These are phyloP conservation scores for Pisolithus orientalis DNA, from an alignment of 768 basidiomycete species.

Conservation along the genomic window DNA sequence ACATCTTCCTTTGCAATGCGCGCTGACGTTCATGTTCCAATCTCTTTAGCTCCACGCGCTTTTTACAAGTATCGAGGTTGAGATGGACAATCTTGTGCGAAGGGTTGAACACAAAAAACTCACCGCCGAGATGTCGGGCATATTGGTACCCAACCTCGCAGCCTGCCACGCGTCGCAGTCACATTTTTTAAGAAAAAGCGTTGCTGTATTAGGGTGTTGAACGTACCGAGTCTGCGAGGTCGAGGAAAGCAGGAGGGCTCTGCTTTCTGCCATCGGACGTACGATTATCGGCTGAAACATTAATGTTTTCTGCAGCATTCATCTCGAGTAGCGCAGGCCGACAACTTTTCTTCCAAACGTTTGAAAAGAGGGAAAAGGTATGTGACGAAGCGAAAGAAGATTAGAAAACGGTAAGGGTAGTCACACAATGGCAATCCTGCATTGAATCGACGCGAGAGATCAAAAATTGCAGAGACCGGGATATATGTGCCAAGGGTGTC, in stretches of 20 bases:
- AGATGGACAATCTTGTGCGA: background rate
- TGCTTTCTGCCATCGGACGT: slow-evolving; percentile 70
- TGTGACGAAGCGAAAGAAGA: slow-evolving; percentile 39
- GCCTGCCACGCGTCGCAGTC: slow-evolving; percentile 38
- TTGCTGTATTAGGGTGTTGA: background rate
- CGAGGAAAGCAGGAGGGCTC: slow-evolving; percentile 87
- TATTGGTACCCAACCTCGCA: slow-evolving; percentile 79
- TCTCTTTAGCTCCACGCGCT: slow-evolving; percentile 89
- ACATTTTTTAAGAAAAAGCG: slow-evolving; percentile 6
- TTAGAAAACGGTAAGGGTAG: slow-evolving; percentile 52
- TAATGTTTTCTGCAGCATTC: slow-evolving; percentile 69
- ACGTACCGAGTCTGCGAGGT: slow-evolving; percentile 89
- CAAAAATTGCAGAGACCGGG: slow-evolving; percentile 13
- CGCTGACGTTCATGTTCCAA: slow-evolving; percentile 85
- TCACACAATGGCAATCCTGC: slow-evolving; percentile 63
- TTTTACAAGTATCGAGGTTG: slow-evolving; percentile 8
- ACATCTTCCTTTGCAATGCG: slow-evolving; percentile 75
- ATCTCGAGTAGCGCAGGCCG: slow-evolving; percentile 47
- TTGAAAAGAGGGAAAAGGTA: slow-evolving; percentile 51
- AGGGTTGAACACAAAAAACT: slow-evolving; percentile 26
- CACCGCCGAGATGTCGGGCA: slow-evolving; percentile 82
- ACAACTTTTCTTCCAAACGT: slow-evolving; percentile 46
- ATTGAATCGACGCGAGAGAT: slow-evolving; percentile 15
- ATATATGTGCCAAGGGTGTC: slow-evolving; percentile 13
- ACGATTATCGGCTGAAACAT: slow-evolving; percentile 65